Evolutionary conservation across 495 filamentous ascomycete species (phyloP).

Genomic region (Penicillium desertorum): DNA sequence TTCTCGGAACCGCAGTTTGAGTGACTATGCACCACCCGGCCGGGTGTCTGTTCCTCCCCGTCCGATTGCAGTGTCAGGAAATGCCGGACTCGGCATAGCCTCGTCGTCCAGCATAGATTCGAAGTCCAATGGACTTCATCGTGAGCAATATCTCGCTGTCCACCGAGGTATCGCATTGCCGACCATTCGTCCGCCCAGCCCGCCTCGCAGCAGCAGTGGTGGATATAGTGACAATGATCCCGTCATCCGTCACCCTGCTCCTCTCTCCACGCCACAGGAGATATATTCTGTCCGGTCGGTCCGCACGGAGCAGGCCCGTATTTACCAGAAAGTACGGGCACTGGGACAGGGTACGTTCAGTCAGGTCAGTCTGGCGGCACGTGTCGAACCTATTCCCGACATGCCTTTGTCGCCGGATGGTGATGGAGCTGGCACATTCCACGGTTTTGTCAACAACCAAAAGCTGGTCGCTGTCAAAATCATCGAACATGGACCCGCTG

Average conservation of each 20-base stretch:
- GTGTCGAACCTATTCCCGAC: conserved; percentile 39
- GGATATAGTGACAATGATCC: conserved; percentile 37
- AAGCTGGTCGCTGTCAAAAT: conserved; percentile 92
- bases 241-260: conserved; percentile 28
- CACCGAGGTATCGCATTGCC: conserved; percentile 66
- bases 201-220: conserved; percentile 61
- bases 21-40: conserved; percentile 78
- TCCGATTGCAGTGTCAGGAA: conserved; percentile 68
- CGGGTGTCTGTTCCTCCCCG: conserved; percentile 61
- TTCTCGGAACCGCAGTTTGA: conserved; percentile 74
- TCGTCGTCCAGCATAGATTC: conserved; percentile 42
- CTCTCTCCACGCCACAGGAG: conserved; percentile 31
- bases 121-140: conserved; percentile 61
- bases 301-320: conserved; percentile 43
- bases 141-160: conserved; percentile 77
- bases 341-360: conserved; percentile 95
- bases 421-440: conserved; percentile 42
- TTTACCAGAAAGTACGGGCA: conserved; percentile 73
- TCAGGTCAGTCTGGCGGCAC: conserved; percentile 83
- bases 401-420: conserved; percentile 28
- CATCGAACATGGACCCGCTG: conserved; percentile 89
- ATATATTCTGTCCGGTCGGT: conserved; percentile 48
- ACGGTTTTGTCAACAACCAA: conserved; percentile 50
- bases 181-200: conserved; percentile 66
- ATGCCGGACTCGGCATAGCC: conserved; percentile 41